Evolutionary conservation across 2,329 filamentous ascomycete species (phyloP), one percentile per base, ranked within the genome.

Genomic region (Beauveria pseudobassiana): DNA sequence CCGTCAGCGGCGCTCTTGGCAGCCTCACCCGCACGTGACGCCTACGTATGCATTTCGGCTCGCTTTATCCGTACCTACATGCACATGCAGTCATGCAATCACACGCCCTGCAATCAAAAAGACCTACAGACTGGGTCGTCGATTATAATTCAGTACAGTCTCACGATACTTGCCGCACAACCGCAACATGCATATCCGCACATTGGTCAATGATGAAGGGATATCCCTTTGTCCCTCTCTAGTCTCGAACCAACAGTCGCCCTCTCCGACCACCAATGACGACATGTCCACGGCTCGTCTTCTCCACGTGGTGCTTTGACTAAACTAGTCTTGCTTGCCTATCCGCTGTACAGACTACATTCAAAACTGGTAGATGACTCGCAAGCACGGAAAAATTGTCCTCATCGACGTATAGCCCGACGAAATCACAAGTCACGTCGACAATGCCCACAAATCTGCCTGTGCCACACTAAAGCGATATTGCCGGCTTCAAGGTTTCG

Each of bases 1-100:
- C 48, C 56, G 38, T 59, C 56, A 59, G 56, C 48, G 48, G 56
- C 48, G 56, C 14, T 20, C 56, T 59, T 59, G 48, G 56, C 48
- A 52, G 24, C 48, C 38, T 51, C 38, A 40, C 18, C 18, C 42
- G 18, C 56, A 59, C 56, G 56, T 59, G 56, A 59, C 48, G 56
- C 34, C 46, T 59, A 59, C 56, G 56, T 59, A 59, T 10, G 46
- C 48, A 8, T 46, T 30, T 46, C 40, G 10, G n/a, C 26, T 22
- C 42, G 3, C 26, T 34, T 24, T 6, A 38, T 38, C 24, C 20
- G 8, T 28, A 34, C n/a, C 42, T 20, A 26, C 26, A 38, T 34
- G 30, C 5, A 34, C 30, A 34, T 16, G 34, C 34, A 38, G 34
- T 38, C 34, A 38, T 16, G 5, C 34, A 38, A 14, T 16, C 12